These are phyloP conservation scores for Colletotrichum ledebouriae DNA, from an alignment of 2,329 filamentous ascomycete species.

Conservation along the genomic window DNA sequence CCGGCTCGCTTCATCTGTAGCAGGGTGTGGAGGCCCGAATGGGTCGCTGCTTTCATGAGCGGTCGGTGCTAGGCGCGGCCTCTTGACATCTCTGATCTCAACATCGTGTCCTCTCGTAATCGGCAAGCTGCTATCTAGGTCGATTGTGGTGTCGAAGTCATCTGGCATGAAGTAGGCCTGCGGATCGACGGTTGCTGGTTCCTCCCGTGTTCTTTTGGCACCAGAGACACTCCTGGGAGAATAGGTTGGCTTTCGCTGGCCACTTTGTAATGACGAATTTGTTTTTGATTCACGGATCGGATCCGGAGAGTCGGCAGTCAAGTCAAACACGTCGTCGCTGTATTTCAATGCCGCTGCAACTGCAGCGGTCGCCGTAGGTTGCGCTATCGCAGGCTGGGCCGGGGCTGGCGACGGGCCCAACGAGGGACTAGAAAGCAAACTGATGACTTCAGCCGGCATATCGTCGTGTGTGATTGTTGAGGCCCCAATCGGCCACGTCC, in stretches of 20 bases:
- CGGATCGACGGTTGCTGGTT: neutral
- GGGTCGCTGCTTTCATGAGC: neutral
- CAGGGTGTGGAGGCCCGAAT: conserved; percentile 14
- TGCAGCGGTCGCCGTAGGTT: neutral
- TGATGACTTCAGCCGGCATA: conserved; percentile 54
- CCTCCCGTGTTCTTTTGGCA: conserved; percentile 28
- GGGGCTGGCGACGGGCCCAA: conserved; percentile 7
- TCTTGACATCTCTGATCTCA: conserved; percentile 48
- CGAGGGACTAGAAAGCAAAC: conserved; percentile 51
- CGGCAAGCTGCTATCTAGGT: conserved; percentile 47
- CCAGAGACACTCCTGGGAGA: neutral
- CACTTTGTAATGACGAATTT: neutral
- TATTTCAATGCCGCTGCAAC: neutral
- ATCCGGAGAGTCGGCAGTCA: conserved; percentile 38
- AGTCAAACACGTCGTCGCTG: conserved; percentile 41
- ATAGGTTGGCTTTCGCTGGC: neutral
- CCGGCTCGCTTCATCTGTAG: neutral
- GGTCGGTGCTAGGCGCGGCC: conserved; percentile 45
- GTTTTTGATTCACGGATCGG: neutral
- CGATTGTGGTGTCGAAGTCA: conserved; percentile 58
- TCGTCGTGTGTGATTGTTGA: neutral
- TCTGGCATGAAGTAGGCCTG: conserved; percentile 53
- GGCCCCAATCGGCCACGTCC: neutral
- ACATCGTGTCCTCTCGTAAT: conserved; percentile 27
- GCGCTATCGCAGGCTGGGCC: conserved; percentile 17